These are phyloP conservation scores for Luffa acutangula DNA, from an alignment of 306 rosid genomes.

Conservation along the genomic window DNA sequence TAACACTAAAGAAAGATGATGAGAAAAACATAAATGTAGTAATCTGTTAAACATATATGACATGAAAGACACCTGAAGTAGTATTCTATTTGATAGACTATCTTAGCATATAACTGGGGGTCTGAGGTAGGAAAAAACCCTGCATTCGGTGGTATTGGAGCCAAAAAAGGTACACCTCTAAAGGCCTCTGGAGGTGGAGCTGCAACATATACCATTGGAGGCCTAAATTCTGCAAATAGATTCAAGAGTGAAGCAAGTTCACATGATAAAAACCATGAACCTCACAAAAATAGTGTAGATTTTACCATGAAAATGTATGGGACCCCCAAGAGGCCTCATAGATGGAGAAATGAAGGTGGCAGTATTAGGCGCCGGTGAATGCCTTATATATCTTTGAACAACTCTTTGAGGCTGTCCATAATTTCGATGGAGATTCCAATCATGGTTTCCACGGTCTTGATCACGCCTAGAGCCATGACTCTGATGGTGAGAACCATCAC, in stretches of 20 bases:
- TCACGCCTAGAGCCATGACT: conserved; percentile 52
- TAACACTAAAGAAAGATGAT: conserved; percentile 1
- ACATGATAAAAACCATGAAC: background rate
- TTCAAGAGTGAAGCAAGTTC: conserved; percentile 3
- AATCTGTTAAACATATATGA: background rate
- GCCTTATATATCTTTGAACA: conserved; percentile 39
- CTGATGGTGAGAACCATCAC: conserved; percentile 61
- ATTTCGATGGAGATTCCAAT: conserved; percentile 54
- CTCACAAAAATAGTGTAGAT: background rate
- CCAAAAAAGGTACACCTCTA: conserved; percentile 38
- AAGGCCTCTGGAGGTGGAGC: conserved; percentile 32
- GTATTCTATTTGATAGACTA: conserved; percentile 66
- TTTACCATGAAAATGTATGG: conserved; percentile 51
- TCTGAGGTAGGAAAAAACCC: conserved; percentile 32
- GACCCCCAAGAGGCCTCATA: conserved; percentile 39
- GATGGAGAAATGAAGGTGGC: conserved; percentile 32
- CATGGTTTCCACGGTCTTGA: conserved; percentile 65
- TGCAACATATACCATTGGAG: conserved; percentile 35
- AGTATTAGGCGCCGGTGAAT: conserved; percentile 39
- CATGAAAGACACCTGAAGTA: conserved; percentile 62
- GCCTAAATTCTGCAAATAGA: conserved; percentile 35
- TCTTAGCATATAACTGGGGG: conserved; percentile 42
- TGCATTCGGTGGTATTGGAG: conserved; percentile 33
- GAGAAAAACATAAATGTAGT: background rate
- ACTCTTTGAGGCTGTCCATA: conserved; percentile 39